Evolutionary conservation across 345 rosid genomes (phyloP), one percentile per base, ranked within the genome.

Genomic region (Limnanthes douglasii): DNA sequence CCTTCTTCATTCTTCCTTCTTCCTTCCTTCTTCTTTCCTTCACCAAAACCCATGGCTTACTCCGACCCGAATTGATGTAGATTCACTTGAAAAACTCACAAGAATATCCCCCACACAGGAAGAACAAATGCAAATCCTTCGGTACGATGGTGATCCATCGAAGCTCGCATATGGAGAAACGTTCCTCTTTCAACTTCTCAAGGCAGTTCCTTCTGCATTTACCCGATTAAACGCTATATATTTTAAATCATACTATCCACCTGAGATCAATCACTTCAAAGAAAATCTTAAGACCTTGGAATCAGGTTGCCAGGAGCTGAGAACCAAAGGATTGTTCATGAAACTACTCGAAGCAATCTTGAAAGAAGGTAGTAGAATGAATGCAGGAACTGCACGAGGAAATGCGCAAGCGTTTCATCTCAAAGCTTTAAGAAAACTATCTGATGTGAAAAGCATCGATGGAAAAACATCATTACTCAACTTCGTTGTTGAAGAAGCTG

Each of bases 351-450:
- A 81, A 59, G 97, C 93, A 8, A 70, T 86, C 34, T 60, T 86
- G 31, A 86, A 86, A 59, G 85, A 94, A 3, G 93, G 97, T 15
- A 86, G 78, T 50, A 61, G 57, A 44, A 73, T 81, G 82, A 86
- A 86, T 37, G 86, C 86, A 0, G 97, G 97, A 54, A 78, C 97
- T 2, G 45, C 82, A 8, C 66, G 94, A 57, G 97, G 97, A 25
- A 69, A 86, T 19, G 97, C 97, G 5, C 65, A 64, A 23, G 88
- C 84, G 31, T 86, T 86, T 48, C 67, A 75, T 48, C 73, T 78
- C 24, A 63, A 58, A 0, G 69, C 93, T 10, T 66, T 78, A 12
- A 50, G 66, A 8, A 78, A 81, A 45, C 81, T 81, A 3, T 70
- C 84, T 0, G 77, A 86, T 34, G 69, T 78, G 8, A 81, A 73